Evolutionary conservation across 1,284 basidiomycete species (phyloP).

Genomic region (Schizophyllum amplum): DNA sequence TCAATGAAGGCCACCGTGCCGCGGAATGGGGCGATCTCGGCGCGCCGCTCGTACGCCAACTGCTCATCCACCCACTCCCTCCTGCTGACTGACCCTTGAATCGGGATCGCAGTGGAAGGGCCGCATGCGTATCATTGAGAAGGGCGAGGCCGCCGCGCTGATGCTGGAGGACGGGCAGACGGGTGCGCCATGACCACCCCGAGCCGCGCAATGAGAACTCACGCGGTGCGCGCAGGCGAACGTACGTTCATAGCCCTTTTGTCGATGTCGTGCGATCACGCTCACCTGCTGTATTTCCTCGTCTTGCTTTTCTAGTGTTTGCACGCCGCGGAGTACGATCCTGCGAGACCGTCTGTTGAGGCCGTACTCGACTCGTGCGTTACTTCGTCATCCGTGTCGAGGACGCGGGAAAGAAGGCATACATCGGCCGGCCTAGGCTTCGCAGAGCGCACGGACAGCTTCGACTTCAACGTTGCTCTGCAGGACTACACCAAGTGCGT

Average conservation of each 20-base stretch:
- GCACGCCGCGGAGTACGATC: conserved; percentile 87
- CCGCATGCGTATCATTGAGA: conserved; percentile 78
- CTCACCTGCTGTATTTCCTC: conserved; percentile 8
- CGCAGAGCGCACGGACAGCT: conserved; percentile 83
- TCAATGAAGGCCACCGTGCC: conserved; percentile 80
- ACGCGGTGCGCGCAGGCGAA: conserved; percentile 39
- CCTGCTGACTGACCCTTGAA: not conserved
- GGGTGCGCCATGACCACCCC: conserved; percentile 35
- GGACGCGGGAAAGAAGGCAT: conserved; percentile 80
- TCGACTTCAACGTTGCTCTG: conserved; percentile 93
- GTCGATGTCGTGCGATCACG: not conserved
- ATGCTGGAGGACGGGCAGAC: conserved; percentile 72
- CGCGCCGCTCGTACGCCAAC: conserved; percentile 80
- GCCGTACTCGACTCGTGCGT: conserved; percentile 93
- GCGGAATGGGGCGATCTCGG: conserved; percentile 82
- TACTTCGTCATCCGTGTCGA: conserved; percentile 95
- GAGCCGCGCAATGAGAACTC: not conserved
- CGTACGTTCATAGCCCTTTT: conserved; percentile 30
- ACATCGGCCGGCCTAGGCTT: conserved; percentile 95
- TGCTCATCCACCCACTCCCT: not conserved
- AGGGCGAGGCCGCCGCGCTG: conserved; percentile 47
- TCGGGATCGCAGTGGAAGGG: conserved; percentile 2
- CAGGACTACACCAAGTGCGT: conserved; percentile 90
- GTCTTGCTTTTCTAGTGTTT: conserved; percentile 61
- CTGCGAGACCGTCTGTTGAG: conserved; percentile 79